Conservation (phyloP, 2,329 filamentous ascomycete species). For the Fusarium agapanthi region DNA sequence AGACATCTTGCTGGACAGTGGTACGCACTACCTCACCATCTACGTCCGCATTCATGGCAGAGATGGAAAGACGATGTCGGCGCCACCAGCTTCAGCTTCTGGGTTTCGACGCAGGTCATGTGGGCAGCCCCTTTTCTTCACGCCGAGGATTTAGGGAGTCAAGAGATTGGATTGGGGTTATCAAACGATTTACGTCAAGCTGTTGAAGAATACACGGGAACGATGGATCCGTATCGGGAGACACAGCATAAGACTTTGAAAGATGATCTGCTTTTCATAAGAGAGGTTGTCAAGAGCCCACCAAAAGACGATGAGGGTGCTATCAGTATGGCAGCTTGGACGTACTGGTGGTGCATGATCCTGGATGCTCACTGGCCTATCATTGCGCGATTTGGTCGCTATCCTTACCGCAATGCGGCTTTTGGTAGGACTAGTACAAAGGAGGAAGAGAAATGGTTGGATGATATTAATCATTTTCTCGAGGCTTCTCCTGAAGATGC, state of each 20-base stretch:
- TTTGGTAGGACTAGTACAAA: neutral
- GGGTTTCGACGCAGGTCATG: neutral
- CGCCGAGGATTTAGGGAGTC: conserved; percentile 3
- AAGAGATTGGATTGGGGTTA: neutral
- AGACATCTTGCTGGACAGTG: neutral
- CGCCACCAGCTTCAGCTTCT: neutral
- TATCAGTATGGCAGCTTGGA: neutral
- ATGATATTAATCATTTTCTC: neutral
- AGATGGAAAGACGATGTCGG: neutral
- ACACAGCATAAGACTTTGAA: neutral
- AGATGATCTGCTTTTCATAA: neutral
- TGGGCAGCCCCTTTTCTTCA: conserved; percentile 11
- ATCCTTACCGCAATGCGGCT: conserved; percentile 1
- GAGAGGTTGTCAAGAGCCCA: neutral
- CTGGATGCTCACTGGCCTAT: conserved; percentile 17
- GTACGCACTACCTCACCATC: neutral
- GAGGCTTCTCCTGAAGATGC: neutral
- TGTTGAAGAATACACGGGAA: neutral
- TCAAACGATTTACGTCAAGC: neutral
- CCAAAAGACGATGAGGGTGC: neutral
- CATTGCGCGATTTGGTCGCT: neutral
- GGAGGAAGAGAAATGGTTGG: neutral
- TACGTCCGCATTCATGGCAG: neutral
- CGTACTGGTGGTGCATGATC: conserved; percentile 17
- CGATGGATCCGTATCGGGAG: neutral